Evolutionary conservation across 106 monocot genomes (phyloP), one percentile per base, ranked within the genome.

Genomic region (Dactylorhiza incarnata): DNA sequence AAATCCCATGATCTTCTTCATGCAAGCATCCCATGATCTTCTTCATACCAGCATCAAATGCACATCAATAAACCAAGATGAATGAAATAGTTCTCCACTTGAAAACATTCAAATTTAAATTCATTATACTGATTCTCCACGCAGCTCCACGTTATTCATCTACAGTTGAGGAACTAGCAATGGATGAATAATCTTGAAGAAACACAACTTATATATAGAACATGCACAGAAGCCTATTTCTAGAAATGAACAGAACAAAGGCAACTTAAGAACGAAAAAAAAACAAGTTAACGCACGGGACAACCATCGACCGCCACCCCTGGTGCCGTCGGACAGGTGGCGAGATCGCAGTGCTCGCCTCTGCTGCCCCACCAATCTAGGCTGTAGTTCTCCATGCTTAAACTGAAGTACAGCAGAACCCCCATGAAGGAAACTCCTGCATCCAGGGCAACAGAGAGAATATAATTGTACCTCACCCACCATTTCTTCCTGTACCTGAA

Each of bases 381-480:
- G 45, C 73, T 76, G 48, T 19, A 77, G 61, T 85, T 82, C 81
- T 92, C 85, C 74, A 83, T 73, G 53, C 81, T 79, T 54, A 92
- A 45, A 1, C 87, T 15, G 65, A 92, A 92, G 77, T 89, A 92
- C 3, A 92, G 69, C 45, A 89, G 11, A 16, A 92, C 92, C 0
- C 81, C 92, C 92, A 92, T 92, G 79, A 92, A 89, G 0, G 89
- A 87, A 2, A 89, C 89, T 7, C 92, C 87, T 0, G 89, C 85
- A 25, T 92, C 92, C 72, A 92, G 63, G 8, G 85, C 89, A 2
- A 89, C 92, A 0, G 92, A 89, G 14, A 92, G 85, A 3, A 92
- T 51, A 73, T 92, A 92, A 72, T 92, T 92, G 79, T 89, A 92
- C 46, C 89, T 85, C 73, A 79, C 76, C 92, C 92, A 92, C 92